Conservation (phyloP, 2,329 filamentous ascomycete species). For the Exophiala dermatitidis region DNA sequence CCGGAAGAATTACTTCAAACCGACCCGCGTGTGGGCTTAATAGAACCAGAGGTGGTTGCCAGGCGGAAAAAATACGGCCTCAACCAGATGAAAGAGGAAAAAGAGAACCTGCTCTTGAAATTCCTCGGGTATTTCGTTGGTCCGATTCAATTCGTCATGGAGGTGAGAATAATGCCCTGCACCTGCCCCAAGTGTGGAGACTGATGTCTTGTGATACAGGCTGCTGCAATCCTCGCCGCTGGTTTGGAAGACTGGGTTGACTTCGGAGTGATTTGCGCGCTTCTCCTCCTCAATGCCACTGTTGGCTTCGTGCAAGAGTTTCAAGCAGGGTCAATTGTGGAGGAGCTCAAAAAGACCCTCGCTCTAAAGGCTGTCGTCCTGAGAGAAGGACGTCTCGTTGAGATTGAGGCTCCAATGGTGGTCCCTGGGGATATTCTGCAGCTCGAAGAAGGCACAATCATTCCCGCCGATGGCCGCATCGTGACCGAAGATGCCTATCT, state of each 20-base stretch:
- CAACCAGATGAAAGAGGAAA: constrained; percentile 88
- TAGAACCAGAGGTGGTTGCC: constrained; percentile 57
- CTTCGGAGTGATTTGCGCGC: constrained; percentile 81
- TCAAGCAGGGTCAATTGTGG: constrained; percentile 83
- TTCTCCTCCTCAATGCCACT: constrained; percentile 73
- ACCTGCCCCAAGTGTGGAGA: constrained; percentile 12
- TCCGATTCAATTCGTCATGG: constrained; percentile 91
- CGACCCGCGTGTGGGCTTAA: constrained; percentile 64
- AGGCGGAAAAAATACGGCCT: constrained; percentile 67
- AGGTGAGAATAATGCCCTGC: constrained; percentile 48
- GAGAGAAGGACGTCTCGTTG: constrained; percentile 68
- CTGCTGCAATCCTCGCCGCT: constrained; percentile 70
- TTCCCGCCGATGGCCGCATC: constrained; percentile 80
- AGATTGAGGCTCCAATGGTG: constrained; percentile 74
- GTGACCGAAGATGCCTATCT: constrained; percentile 77
- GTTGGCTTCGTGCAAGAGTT: constrained; percentile 88
- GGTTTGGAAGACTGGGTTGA: constrained; percentile 87
- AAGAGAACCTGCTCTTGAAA: constrained; percentile 76
- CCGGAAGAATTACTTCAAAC: constrained; percentile 73
- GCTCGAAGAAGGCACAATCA: constrained; percentile 84
- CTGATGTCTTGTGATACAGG: constrained; percentile 37
- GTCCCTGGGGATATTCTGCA: constrained; percentile 86
- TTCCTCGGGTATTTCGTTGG: constrained; percentile 77
- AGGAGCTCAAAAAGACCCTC: constrained; percentile 83
- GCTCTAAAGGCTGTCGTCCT: constrained; percentile 82